Evolutionary conservation across 2,329 filamentous ascomycete genomes (phyloP).

Genomic region (Talaromyces sp.): DNA sequence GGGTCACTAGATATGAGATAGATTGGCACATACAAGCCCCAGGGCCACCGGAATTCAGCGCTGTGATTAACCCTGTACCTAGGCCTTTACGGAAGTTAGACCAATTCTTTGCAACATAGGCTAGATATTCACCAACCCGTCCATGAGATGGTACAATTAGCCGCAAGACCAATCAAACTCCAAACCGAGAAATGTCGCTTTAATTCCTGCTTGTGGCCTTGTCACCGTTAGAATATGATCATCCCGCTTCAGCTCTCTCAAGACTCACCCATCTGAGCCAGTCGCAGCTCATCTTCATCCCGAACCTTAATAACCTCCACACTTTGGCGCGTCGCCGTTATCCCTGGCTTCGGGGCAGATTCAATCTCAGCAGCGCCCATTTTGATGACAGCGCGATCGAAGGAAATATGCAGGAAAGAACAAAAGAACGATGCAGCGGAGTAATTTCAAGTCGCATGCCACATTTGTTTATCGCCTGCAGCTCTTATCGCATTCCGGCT

Average conservation of each 20-base stretch:
- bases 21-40: constrained; percentile 37
- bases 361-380: constrained; percentile 19
- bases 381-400: neutral
- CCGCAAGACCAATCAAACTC: constrained; percentile 53
- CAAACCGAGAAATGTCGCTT: constrained; percentile 53
- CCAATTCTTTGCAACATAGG: neutral
- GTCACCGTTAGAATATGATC: neutral
- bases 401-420: neutral
- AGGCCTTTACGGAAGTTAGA: constrained; percentile 28
- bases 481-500: constrained; percentile 16
- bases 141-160: constrained; percentile 56
- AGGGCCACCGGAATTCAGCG: constrained; percentile 53
- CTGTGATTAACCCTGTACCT: constrained; percentile 50
- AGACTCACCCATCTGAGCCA: constrained; percentile 48
- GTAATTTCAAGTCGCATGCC: constrained; percentile 2
- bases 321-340: neutral
- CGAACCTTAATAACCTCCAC: constrained; percentile 23
- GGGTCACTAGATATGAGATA: neutral
- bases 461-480: constrained; percentile 9
- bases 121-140: constrained; percentile 35
- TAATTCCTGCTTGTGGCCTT: constrained; percentile 54
- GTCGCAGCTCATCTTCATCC: constrained; percentile 45
- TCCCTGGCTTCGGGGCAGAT: neutral
- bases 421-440: constrained; percentile 1
- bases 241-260: neutral